These are phyloP conservation scores for Cylindricascospora bacillispora DNA, from an alignment of 1,139 yeast species.

Conservation along the genomic window DNA sequence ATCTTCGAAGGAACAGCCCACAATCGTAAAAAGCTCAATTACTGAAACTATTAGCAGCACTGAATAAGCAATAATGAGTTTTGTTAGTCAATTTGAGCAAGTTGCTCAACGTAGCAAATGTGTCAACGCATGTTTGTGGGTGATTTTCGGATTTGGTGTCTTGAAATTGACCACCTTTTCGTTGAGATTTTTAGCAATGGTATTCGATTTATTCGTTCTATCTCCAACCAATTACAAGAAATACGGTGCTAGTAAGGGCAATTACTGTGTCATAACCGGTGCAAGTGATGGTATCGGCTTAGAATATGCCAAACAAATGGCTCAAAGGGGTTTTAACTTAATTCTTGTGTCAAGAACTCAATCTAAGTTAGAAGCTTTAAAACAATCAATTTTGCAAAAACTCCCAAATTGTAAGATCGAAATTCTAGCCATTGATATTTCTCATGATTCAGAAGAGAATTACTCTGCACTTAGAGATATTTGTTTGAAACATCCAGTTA, in stretches of 20 bases:
- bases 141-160: constrained; percentile 37
- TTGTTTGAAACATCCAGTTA: constrained; percentile 41
- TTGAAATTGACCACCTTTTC: constrained; percentile 35
- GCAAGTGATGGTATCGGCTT: constrained; percentile 97
- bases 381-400: constrained; percentile 49
- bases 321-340: constrained; percentile 70
- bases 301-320: constrained; percentile 78
- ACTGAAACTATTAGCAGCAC: neutral
- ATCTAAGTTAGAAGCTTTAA: constrained; percentile 55
- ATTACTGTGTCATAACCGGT: constrained; percentile 76
- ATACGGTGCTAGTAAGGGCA: constrained; percentile 50
- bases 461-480: constrained; percentile 40
- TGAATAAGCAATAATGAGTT: constrained; percentile 19
- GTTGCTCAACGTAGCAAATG: constrained; percentile 12
- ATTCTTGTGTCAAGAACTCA: constrained; percentile 76
- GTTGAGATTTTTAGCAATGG: constrained; percentile 32
- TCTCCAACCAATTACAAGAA: constrained; percentile 51
- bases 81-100: constrained; percentile 17
- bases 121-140: constrained; percentile 21
- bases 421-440: constrained; percentile 67
- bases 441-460: constrained; percentile 34
- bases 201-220: constrained; percentile 47
- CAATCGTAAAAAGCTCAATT: too few species aligned
- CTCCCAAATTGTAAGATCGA: constrained; percentile 47
- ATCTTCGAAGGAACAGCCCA: too few species aligned